Base-by-base conservation (phyloP, 352 stramenopile genomes). In the Phytophthora hybrid region DNA sequence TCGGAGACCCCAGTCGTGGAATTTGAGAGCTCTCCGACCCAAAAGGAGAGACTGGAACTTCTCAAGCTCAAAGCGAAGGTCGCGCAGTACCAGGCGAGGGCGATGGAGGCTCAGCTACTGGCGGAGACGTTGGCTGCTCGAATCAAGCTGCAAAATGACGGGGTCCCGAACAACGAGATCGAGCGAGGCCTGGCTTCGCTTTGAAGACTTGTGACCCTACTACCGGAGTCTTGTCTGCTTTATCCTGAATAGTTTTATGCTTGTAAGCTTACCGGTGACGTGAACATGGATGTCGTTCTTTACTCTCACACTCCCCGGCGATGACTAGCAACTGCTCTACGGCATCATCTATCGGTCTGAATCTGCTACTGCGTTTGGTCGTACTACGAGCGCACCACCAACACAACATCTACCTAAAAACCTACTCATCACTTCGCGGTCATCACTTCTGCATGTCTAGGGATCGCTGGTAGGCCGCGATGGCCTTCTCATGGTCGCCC, bases 401-500 rank as follows among this genome's bases (percentile, higher is more conserved):
- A 44, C 59, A 69, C 34, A 62, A 75, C 65, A 77, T 71, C 69
- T 69, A 74, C 64, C 63, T 74, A 74, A 44, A 44, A 44, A 13
- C 70, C 61, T 78, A 73, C 71, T 65, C 44, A 52, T 71, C 23
- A 54, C n/a, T 29, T 53, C 59, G 14, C 29, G 26, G 34, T 47
- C 34, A 29, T 71, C 74, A 84, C 68, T 84, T 84, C 59, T 93
- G 84, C 74, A 91, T 88, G 74, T 90, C 82, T 59, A 96, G 66
- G 16, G 90, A 95, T 59, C 90, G 89, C 71, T 96, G 88, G 67
- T 96, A 96, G 39, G 90, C 90, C 55, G 87, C 82, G 59, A 96
- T 95, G 56, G 90, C 90, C 54, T 91, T 91, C 72, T 96, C 88
- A 68, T 94, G 87, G 76, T 96, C 90, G 10, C 90, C 90, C 66